Base-by-base conservation (phyloP, 2,329 filamentous ascomycete genomes). In the Arthrinium puccinioides region DNA sequence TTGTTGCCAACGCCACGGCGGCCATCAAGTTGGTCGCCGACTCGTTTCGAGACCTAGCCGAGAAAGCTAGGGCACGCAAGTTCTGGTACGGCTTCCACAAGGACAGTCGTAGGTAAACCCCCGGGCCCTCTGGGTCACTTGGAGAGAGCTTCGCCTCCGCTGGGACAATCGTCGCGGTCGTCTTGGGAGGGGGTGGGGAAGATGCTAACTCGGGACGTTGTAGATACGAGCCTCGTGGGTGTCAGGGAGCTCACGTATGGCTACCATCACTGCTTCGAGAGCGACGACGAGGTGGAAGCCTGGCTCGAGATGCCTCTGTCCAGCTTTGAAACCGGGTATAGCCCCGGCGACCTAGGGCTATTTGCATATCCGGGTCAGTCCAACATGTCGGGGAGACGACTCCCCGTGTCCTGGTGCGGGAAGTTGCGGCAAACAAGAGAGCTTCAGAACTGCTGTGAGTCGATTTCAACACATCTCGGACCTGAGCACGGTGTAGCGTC, bases 1-100 rank as follows among this genome's bases (percentile, higher is more conserved):
- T 97, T 55, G 87, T 94, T 19, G 80, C 87, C 24, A 97, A 97
- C 59, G 85, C 90, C 15, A 97, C 90, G 1, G 87, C 89, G 4
- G 89, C 81, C 7, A 82, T 95, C 51, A 97, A 96, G 60, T 64
- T 96, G 15, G 55, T 59, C 11, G 69, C 67, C 29, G 77, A 79
- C 32, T 66, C 65, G 23, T 74, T 80, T 47, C 62, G 67, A 20
- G 73, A 76, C 45, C 59, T 74, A 19, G 65, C 69, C 3, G 67
- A 63, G 54, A 68, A 62, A 46, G 69, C 59, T 9, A 57, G 61
- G 36, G 54, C 63, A 28, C 52, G 61, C 32, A 50, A 59, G 14
- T 76, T 79, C 51, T 72, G 70, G 63, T 80, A 76, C 50, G 72
- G 70, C 13, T 78, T 79, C 45, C 77, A 82, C 53, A 65, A 67